Evolutionary conservation across 495 filamentous ascomycete genomes (phyloP), one percentile per base, ranked within the genome.

Genomic region (Podospora fimiseda): DNA sequence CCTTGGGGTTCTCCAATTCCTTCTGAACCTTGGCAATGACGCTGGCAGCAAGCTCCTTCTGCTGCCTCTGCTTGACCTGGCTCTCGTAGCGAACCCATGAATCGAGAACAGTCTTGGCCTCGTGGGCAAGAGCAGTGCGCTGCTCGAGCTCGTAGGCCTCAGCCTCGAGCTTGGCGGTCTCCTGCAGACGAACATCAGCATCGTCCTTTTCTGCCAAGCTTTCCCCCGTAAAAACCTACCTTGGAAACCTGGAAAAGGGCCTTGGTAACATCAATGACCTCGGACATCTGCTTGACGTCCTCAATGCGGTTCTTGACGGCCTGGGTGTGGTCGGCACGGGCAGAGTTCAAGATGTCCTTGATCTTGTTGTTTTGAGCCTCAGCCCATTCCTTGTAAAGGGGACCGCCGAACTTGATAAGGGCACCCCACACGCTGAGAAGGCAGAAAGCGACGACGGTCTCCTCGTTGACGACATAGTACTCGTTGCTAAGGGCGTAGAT

Each of bases 381-480:
- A 38, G 94, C 93, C 90, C 91, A 99, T 68, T 93, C 80, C 64
- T 74, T 81, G 79, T 96, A 97, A 75, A 85, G 77, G 43, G 93
- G 93, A 43, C 92, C 93, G 63, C 84, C 90, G 70, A 88, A 97
- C 74, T 94, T 90, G 69, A 81, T 89, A 60, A 95, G 79, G 48
- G 83, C 89, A 62, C 74, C 86, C 83, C 94, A 96, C 55, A 96
- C 85, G 64, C 83, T 89, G 63, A 97, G 76, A 53, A 96, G 75
- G 68, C 83, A 89, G 75, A 99, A 78, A 50, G 87, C 86, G 61
- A 94, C 87, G 63, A 99, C 84, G 53, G 90, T 81, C 78, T 99
- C 94, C 78, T 97, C 92, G 76, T 97, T 99, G 71, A 99, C 78
- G 69, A 99, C 89, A 72, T 96, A 99, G 77, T 97, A 86, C 79